Conservation (phyloP, 768 basidiomycete species). For the Boletus coccyginus region DNA sequence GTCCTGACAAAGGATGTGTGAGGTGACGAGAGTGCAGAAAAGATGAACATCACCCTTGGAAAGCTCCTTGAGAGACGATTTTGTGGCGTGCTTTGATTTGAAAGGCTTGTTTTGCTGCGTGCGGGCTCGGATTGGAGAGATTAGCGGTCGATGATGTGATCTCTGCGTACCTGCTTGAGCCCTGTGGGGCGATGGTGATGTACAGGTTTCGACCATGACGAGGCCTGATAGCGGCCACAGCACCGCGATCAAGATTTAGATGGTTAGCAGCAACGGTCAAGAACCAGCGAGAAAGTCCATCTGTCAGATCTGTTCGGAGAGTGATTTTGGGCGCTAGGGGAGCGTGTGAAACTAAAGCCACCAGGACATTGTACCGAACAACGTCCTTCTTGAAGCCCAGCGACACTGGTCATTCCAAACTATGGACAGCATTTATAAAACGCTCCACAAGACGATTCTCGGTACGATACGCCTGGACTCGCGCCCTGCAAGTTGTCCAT, state of each 20-base stretch:
- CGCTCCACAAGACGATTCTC: background rate
- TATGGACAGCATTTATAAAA: background rate
- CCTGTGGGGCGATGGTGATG: slow-evolving; percentile 70
- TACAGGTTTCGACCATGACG: slow-evolving; percentile 37
- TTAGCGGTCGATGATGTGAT: background rate
- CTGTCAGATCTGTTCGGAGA: background rate
- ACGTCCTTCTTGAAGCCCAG: background rate
- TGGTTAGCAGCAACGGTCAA: background rate
- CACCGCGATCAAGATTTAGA: background rate
- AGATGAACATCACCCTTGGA: slow-evolving; percentile 63
- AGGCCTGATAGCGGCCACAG: background rate
- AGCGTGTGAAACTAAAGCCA: slow-evolving; percentile 1
- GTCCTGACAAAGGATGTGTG: slow-evolving; percentile 41
- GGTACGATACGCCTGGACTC: background rate
- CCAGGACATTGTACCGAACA: no score
- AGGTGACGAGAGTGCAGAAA: background rate
- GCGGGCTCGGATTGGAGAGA: background rate
- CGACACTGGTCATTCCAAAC: background rate
- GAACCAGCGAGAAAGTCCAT: background rate
- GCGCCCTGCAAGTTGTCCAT: background rate
- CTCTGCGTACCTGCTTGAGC: slow-evolving; percentile 69
- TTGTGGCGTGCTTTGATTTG: slow-evolving; percentile 89
- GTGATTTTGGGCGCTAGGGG: background rate
- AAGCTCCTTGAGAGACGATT: slow-evolving; percentile 77
- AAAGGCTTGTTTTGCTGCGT: slow-evolving; percentile 83